These are phyloP conservation scores for Bonia amplexicaulis DNA, from an alignment of 176 grass and related monocot genomes.

Conservation along the genomic window DNA sequence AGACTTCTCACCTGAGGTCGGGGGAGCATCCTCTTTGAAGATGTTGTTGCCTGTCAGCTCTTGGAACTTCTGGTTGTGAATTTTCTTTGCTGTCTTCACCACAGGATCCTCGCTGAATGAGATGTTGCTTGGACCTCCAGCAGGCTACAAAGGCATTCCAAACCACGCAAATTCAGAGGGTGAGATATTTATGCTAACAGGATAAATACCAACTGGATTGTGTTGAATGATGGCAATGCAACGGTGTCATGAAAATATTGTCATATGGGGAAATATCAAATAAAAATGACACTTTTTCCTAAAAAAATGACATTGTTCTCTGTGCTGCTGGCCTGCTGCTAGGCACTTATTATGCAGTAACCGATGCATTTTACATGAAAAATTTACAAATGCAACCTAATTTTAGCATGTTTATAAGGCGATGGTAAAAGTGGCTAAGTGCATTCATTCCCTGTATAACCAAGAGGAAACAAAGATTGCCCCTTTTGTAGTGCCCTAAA, in stretches of 20 bases:
- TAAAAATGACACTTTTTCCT: neutral
- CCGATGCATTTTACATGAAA: neutral
- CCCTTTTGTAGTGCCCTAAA: neutral
- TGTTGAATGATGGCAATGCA: neutral
- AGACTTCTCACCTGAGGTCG: constrained; percentile 47
- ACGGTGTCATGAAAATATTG: neutral
- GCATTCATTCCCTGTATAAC: neutral
- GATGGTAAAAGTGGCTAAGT: neutral
- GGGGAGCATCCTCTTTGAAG: constrained; percentile 49
- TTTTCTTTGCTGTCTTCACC: constrained; percentile 63
- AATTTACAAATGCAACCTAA: neutral
- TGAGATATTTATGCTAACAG: constrained; percentile 1
- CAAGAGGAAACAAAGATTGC: too few relatives aligned
- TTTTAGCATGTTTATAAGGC: neutral
- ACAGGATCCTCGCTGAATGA: constrained; percentile 59
- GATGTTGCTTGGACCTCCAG: constrained; percentile 66
- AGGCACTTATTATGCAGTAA: neutral
- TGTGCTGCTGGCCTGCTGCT: neutral
- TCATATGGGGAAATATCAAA: neutral
- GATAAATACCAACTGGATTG: neutral
- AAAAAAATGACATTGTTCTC: neutral
- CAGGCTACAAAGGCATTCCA: constrained; percentile 45
- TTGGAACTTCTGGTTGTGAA: constrained; percentile 82
- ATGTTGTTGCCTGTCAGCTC: constrained; percentile 79
- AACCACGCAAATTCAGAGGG: constrained; percentile 12